Evolutionary conservation across 2,329 filamentous ascomycete genomes (phyloP).

Genomic region (Periconia digitata): DNA sequence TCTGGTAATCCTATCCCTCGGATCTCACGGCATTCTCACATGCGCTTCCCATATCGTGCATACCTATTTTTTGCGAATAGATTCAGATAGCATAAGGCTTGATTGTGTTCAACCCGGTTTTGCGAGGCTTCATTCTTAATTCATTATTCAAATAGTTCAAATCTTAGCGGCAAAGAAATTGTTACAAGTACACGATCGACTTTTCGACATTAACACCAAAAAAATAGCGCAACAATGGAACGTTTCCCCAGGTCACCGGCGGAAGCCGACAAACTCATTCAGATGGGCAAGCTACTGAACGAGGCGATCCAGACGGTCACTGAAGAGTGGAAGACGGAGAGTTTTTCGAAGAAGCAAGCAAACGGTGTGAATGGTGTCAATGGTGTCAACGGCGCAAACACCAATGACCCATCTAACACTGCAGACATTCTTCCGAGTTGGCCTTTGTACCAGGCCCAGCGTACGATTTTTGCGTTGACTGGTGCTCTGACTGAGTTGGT

Average conservation of each 20-base stretch:
- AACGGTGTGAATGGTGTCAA: neutral
- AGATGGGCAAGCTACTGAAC: neutral
- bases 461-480: conserved; percentile 33
- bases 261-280: neutral
- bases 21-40: too few relatives aligned
- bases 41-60: too few relatives aligned
- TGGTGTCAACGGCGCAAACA: neutral
- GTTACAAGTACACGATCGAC: too few relatives aligned
- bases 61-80: too few relatives aligned
- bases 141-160: too few relatives aligned
- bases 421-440: conserved; percentile 14
- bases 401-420: neutral
- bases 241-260: neutral
- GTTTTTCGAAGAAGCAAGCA: neutral
- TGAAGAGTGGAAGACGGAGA: neutral
- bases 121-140: too few relatives aligned
- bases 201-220: too few relatives aligned
- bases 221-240: neutral
- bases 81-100: too few relatives aligned
- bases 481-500: conserved; percentile 40
- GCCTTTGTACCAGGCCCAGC: conserved; percentile 41
- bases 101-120: too few relatives aligned
- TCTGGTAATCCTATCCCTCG: too few relatives aligned
- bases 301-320: neutral
- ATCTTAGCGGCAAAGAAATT: too few relatives aligned